Evolutionary conservation across 2,329 filamentous ascomycete species (phyloP), one percentile per base, ranked within the genome.

Genomic region (Nannizziopsis arthrosporioides): DNA sequence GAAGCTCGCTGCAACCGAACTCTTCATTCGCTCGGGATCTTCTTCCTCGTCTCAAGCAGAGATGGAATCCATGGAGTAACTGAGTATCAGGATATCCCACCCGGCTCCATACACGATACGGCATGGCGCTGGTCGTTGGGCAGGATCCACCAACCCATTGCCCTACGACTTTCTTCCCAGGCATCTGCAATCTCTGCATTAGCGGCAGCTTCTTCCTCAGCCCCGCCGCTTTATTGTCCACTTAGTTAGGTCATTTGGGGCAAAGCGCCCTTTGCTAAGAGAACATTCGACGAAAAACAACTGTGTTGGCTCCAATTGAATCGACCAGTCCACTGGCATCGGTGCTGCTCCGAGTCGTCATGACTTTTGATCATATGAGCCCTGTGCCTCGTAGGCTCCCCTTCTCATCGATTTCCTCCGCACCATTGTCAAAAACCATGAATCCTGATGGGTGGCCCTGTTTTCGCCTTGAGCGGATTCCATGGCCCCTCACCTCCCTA

Each of bases 401-500:
- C 22, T 27, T n/a, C 22, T 4, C 7, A 27, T 27, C 22, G 22
- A 27, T 27, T 27, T 27, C 22, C 3, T 27, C 22, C 22, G 7
- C 22, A 27, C 22, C 7, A 4, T 27, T 7, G 4, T 27, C 22
- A 27, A 11, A 31, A 39, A 32, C 27, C 7, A 40, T 19, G 11
- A 27, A 41, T 34, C 18, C 46, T 52, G 44, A 52, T 42, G 49
- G 50, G 50, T 52, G 47, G 50, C 50, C 50, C 18, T 36, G 34
- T 38, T 46, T 46, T 27, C 27, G 32, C 27, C 11, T 40, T 12
- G 38, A 22, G 10, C 15, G 1, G 5, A 15, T n/a, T 22, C 18
- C n/a, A 18, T 14, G 9, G 30, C 31, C 31, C 14, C 32, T 44
- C 34, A n/a, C n/a, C n/a, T n/a, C n/a, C n/a, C n/a, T n/a, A n/a